Conservation (phyloP, 345 rosid genomes). For the Salix udensis region DNA sequence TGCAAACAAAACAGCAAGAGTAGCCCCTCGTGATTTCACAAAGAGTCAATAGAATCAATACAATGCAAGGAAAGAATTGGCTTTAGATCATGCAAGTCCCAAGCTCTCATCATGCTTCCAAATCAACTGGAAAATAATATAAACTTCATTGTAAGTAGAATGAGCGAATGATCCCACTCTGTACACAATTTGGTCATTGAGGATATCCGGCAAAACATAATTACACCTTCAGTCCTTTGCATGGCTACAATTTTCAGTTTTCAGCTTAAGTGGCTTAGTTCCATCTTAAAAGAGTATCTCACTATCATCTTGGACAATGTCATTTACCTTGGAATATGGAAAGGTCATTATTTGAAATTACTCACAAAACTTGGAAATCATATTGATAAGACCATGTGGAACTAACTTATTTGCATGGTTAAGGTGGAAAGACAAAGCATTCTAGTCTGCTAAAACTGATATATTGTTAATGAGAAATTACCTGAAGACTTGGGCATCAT, state of each 20-base stretch:
- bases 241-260: not conserved
- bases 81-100: not conserved
- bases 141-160: not conserved
- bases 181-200: not conserved
- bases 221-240: not conserved
- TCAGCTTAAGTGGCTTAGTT: not conserved
- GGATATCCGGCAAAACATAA: not conserved
- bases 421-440: not conserved
- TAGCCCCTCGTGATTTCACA: not conserved
- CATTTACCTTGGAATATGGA: not conserved
- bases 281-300: not conserved
- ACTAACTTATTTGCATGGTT: not conserved
- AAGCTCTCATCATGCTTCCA: not conserved
- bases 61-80: not conserved
- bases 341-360: not conserved
- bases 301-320: not conserved
- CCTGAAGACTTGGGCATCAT: conserved; percentile 45
- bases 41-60: not conserved
- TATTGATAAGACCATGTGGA: not conserved
- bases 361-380: not conserved
- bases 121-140: not conserved
- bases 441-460: not conserved
- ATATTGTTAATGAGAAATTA: conserved; percentile 14
- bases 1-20: not conserved
- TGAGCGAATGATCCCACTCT: not conserved